Percentiles rank a stretch among this genome's conserved stretches.
Conservation (phyloP, 2,329 filamentous ascomycete species). For the Seiridium unicorne region DNA sequence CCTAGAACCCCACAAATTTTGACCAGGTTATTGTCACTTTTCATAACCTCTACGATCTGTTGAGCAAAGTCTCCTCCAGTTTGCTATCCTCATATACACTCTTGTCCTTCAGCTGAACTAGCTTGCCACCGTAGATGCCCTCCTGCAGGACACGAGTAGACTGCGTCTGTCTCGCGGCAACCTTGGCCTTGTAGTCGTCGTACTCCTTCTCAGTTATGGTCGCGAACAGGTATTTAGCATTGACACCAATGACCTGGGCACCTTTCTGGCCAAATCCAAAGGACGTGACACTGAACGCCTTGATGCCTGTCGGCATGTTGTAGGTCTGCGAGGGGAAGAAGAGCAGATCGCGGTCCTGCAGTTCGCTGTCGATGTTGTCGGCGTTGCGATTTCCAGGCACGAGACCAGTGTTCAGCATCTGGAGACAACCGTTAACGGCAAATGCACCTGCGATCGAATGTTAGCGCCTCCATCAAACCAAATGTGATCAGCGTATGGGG, state of each 20-base stretch:
- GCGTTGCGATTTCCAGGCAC: conserved; percentile 97
- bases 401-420: conserved; percentile 89
- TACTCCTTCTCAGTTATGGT: conserved; percentile 18
- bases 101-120: conserved; percentile 9
- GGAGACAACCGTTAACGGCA: conserved; percentile 99
- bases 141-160: conserved; percentile 1
- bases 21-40: too few species aligned
- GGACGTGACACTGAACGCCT: conserved; percentile 36
- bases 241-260: conserved; percentile 32
- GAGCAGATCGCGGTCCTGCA: background rate
- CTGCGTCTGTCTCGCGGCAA: background rate
- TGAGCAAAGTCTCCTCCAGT: background rate
- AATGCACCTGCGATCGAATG: conserved; percentile 65
- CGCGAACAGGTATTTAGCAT: conserved; percentile 33
- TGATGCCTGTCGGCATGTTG: conserved; percentile 10
- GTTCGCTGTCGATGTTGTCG: conserved; percentile 68
- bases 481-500: background rate
- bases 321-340: conserved; percentile 3
- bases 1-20: too few species aligned
- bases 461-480: background rate
- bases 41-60: background rate
- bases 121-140: background rate
- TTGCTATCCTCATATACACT: conserved; percentile 1
- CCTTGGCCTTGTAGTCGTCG: conserved; percentile 11
- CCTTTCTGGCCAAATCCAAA: conserved; percentile 47